Percentiles rank a stretch among this genome's conserved stretches.
phyloP scores from a whole-genome alignment of 176 grass and related monocot species.

The Aegilops umbellulata region DNA sequence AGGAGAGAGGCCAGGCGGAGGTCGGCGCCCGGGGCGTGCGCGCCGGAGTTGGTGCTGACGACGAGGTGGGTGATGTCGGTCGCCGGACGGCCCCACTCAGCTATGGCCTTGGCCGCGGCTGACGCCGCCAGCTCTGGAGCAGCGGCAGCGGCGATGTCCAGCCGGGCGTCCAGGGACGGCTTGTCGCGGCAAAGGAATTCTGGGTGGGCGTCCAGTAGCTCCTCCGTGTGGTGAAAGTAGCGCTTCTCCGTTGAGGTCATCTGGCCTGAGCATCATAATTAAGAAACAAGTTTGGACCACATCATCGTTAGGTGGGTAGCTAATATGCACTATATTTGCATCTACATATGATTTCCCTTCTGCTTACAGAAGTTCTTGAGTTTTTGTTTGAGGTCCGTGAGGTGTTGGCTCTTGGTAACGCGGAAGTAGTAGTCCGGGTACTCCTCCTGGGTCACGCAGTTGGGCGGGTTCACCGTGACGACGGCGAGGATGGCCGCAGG shows the following conservation, averaged over 20 bases:
- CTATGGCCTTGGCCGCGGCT: too few relatives aligned
- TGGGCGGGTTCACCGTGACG: too few relatives aligned
- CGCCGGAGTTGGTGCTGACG: too few relatives aligned
- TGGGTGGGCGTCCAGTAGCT: constrained; percentile 17
- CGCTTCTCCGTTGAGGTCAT: constrained; percentile 32
- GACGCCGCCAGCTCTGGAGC: background rate
- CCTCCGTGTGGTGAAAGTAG: constrained; percentile 14
- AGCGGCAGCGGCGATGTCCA: background rate
- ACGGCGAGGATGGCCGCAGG: too few relatives aligned
- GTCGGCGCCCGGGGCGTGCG: too few relatives aligned
- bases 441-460: background rate
- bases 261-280: too few relatives aligned
- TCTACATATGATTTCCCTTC: too few relatives aligned
- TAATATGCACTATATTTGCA: too few relatives aligned
- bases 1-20: too few relatives aligned
- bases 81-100: too few relatives aligned
- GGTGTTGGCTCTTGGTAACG: background rate
- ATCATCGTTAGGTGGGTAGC: background rate
- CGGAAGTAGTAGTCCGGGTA: background rate
- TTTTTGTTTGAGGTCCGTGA: background rate
- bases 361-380: background rate
- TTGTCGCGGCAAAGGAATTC: constrained; percentile 12
- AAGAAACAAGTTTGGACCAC: background rate
- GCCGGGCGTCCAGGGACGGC: constrained; percentile 21
- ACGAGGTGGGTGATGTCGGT: too few relatives aligned